Conservation (phyloP, 805 yeast genomes). For the Metschnikowia baotianmanensis region DNA sequence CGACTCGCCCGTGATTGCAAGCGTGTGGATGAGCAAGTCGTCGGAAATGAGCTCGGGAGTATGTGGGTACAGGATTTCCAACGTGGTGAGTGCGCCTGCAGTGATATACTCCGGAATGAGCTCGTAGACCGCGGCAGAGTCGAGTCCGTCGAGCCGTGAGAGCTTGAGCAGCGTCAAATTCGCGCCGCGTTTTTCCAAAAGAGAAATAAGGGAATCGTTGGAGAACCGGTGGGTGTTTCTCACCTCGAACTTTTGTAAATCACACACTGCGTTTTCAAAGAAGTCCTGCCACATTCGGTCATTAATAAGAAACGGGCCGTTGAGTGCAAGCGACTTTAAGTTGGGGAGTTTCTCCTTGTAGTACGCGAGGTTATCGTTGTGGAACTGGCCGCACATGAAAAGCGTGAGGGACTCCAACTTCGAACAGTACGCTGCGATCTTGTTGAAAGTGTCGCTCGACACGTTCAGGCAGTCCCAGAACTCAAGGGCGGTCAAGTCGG, state of each 20-base stretch:
- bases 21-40: conserved; percentile 57
- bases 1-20: conserved; percentile 61
- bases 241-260: conserved; percentile 58
- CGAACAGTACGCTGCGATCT: conserved; percentile 79
- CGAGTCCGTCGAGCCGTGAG: conserved; percentile 71
- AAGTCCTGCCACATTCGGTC: conserved; percentile 75
- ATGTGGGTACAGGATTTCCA: conserved; percentile 70
- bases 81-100: conserved; percentile 44
- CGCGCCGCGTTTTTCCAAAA: conserved; percentile 58
- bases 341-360: conserved; percentile 55
- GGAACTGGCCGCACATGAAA: conserved; percentile 91
- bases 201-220: conserved; percentile 57
- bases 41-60: conserved; percentile 66
- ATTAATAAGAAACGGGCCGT: conserved; percentile 87
- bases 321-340: conserved; percentile 58
- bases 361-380: conserved; percentile 69
- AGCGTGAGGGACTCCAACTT: conserved; percentile 61
- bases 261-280: conserved; percentile 55
- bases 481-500: conserved; percentile 54
- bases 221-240: conserved; percentile 82
- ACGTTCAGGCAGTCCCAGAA: conserved; percentile 93
- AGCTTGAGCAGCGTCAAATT: conserved; percentile 57
- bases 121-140: conserved; percentile 54
- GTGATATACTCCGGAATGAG: conserved; percentile 60
- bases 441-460: conserved; percentile 58